Evolutionary conservation across 2,329 filamentous ascomycete genomes (phyloP).

Genomic region (Neocucurbitaria cava): DNA sequence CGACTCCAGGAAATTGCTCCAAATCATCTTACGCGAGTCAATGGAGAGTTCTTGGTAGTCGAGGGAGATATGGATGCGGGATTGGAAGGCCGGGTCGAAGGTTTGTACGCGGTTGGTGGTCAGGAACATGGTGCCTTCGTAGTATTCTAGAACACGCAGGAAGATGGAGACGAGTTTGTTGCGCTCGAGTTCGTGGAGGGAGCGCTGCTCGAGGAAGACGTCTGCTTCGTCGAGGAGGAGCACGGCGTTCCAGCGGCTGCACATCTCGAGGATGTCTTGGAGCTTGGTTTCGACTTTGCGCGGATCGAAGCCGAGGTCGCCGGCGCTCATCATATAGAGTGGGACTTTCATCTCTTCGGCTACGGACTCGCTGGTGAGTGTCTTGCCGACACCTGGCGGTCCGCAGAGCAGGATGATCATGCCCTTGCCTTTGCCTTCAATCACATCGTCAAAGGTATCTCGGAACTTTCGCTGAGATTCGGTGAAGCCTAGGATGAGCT

Average conservation of each 20-base stretch:
- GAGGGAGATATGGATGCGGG: constrained; percentile 41
- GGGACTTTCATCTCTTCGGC: constrained; percentile 29
- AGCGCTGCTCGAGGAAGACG: constrained; percentile 59
- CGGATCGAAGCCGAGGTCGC: constrained; percentile 70
- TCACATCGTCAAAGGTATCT: constrained; percentile 51
- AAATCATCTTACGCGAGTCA: constrained; percentile 45
- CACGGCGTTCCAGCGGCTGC: constrained; percentile 66
- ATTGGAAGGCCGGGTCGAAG: constrained; percentile 42
- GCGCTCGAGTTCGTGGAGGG: constrained; percentile 37
- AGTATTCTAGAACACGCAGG: constrained; percentile 43
- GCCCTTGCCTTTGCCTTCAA: constrained; percentile 51
- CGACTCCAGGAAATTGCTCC: constrained; percentile 47
- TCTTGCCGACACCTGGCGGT: constrained; percentile 36
- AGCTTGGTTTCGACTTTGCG: constrained; percentile 71
- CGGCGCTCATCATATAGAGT: constrained; percentile 77
- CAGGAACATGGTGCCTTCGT: constrained; percentile 44
- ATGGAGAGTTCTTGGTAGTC: constrained; percentile 35
- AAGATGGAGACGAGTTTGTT: constrained; percentile 52
- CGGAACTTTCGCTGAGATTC: constrained; percentile 68
- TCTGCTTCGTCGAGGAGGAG: constrained; percentile 78
- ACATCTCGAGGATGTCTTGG: constrained; percentile 82
- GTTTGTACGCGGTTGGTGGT: constrained; percentile 45
- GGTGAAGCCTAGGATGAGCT: constrained; percentile 65
- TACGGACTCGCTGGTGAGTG: constrained; percentile 29
- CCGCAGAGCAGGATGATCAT: constrained; percentile 38